phyloP scores from a whole-genome alignment of 2,329 filamentous ascomycete species.

The Exophiala oligosperma region DNA sequence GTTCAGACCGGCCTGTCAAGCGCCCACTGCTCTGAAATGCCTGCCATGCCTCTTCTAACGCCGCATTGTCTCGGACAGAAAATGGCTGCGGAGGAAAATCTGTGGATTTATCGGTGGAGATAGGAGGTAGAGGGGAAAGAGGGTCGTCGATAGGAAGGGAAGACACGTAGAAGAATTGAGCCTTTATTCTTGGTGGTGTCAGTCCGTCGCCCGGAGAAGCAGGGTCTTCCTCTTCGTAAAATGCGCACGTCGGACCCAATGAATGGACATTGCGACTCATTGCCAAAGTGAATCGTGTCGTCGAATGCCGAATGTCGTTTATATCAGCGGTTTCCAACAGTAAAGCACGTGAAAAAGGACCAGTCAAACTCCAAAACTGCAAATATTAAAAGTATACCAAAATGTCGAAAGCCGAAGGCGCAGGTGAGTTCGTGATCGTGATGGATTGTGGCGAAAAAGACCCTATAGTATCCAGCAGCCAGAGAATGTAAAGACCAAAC shows the following conservation, averaged over 20 bases:
- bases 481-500: not conserved
- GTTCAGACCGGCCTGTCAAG: not conserved
- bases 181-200: slow-evolving; percentile 58
- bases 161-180: slow-evolving; percentile 85
- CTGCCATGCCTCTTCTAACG: slow-evolving; percentile 76
- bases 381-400: too few species aligned
- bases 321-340: too few species aligned
- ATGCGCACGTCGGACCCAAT: slow-evolving; percentile 59
- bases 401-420: too few species aligned
- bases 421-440: too few species aligned
- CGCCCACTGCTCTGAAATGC: slow-evolving; percentile 44
- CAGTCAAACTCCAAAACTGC: too few species aligned
- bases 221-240: slow-evolving; percentile 35
- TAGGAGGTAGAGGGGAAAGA: slow-evolving; percentile 65
- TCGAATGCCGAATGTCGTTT: too few species aligned
- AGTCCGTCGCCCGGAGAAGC: slow-evolving; percentile 30
- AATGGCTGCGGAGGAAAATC: slow-evolving; percentile 72
- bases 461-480: too few species aligned
- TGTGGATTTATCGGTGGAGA: slow-evolving; percentile 50
- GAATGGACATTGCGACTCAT: slow-evolving; percentile 56
- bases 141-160: slow-evolving; percentile 83
- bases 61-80: slow-evolving; percentile 73
- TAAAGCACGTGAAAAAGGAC: too few species aligned
- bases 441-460: too few species aligned
- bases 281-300: not conserved